Evolutionary conservation across 345 rosid species (phyloP).

Genomic region (Hypericum perforatum): DNA sequence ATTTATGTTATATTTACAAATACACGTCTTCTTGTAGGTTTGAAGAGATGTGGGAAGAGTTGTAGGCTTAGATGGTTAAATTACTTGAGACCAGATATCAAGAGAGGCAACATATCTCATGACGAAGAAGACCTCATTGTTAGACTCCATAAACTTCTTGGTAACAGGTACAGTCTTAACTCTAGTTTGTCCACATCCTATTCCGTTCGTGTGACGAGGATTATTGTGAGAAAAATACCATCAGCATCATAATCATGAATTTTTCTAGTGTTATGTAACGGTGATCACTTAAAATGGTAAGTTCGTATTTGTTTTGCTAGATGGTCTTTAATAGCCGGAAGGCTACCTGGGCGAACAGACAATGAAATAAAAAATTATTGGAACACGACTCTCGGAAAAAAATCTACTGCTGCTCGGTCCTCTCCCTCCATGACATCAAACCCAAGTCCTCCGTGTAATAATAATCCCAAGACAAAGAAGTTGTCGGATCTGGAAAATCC

Average conservation of each 20-base stretch:
- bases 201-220: too few species aligned
- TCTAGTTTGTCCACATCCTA: too few species aligned
- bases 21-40: constrained; percentile 18
- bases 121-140: constrained; percentile 53
- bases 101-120: constrained; percentile 41
- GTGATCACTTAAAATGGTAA: neutral
- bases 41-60: constrained; percentile 57
- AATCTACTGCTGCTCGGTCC: constrained; percentile 14
- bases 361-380: constrained; percentile 60
- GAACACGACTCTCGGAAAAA: constrained; percentile 47
- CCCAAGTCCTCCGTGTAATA: neutral
- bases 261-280: neutral
- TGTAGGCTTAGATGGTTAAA: constrained; percentile 55
- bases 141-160: constrained; percentile 53
- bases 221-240: neutral
- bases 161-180: constrained; percentile 33
- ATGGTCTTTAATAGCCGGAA: constrained; percentile 60
- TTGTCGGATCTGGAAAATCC: neutral
- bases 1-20: neutral
- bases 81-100: constrained; percentile 50
- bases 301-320: constrained; percentile 9
- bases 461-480: neutral
- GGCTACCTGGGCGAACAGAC: constrained; percentile 63
- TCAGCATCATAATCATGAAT: neutral
- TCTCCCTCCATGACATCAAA: neutral